phyloP scores from a whole-genome alignment of 164 flowering plant species.

The Nymphaea thermarum region DNA sequence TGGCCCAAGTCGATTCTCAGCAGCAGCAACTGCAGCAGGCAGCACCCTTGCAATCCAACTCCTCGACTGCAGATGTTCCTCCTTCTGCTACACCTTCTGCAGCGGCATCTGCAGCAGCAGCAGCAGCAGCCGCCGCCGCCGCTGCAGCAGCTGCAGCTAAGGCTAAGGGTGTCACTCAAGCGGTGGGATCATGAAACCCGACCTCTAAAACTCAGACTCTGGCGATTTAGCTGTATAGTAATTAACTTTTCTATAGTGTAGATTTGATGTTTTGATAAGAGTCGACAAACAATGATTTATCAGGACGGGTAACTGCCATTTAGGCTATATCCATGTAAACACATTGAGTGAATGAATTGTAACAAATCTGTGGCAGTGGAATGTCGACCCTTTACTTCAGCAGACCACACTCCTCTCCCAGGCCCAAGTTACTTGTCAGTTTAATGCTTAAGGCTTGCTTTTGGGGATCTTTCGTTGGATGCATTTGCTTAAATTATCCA shows the following conservation, averaged over 20 bases:
- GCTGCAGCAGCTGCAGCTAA: constrained; percentile 58
- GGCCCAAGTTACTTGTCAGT: too few relatives aligned
- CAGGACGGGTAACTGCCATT: not conserved
- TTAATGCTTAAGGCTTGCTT: too few relatives aligned
- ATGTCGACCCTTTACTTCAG: not conserved
- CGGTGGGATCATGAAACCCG: constrained; percentile 49
- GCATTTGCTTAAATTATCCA: too few relatives aligned
- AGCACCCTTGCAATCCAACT: constrained; percentile 23
- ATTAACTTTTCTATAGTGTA: not conserved
- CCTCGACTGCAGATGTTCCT: constrained; percentile 39
- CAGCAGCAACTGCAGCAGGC: constrained; percentile 29
- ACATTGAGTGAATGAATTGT: not conserved
- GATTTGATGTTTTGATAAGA: not conserved
- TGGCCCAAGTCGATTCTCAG: constrained; percentile 44
- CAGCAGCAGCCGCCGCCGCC: constrained; percentile 64
- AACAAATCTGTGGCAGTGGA: not conserved
- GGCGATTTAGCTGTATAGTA: not conserved
- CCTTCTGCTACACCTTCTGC: constrained; percentile 55
- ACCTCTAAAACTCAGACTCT: not conserved
- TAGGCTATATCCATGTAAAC: not conserved
- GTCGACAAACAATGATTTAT: not conserved
- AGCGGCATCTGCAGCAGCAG: constrained; percentile 61
- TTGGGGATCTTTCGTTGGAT: too few relatives aligned
- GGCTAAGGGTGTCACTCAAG: constrained; percentile 59
- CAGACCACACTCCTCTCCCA: not conserved